phyloP scores from a whole-genome alignment of 2,329 filamentous ascomycete genomes.

The Hymenoscyphus scutula region DNA sequence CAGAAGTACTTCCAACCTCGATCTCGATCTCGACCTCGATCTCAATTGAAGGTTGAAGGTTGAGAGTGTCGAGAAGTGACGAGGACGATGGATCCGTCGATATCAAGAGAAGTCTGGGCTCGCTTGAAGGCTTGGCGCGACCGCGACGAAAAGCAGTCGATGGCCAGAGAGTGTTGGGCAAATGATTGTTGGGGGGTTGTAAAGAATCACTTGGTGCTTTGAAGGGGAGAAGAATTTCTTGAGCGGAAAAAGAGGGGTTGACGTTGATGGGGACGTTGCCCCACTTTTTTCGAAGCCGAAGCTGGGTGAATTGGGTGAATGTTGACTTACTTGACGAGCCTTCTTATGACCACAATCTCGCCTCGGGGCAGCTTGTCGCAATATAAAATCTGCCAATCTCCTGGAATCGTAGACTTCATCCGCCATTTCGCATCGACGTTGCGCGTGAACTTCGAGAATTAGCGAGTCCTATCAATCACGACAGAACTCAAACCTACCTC shows the following conservation, averaged over 20 bases:
- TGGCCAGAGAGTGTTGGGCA: not conserved
- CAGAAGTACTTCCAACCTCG: not conserved
- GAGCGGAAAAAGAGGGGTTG: not conserved
- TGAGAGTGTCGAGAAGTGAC: not conserved
- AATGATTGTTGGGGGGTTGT: not conserved
- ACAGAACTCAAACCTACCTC: not conserved
- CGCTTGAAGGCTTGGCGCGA: not conserved
- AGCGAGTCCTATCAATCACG: not conserved
- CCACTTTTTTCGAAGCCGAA: not conserved
- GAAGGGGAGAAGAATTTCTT: not conserved
- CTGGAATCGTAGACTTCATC: not conserved
- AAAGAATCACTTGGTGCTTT: not conserved
- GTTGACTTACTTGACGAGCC: not conserved
- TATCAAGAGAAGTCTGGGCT: not conserved
- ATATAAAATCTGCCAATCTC: not conserved
- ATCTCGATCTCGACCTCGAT: not conserved
- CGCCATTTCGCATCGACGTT: not conserved
- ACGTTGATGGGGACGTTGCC: not conserved
- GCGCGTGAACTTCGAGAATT: not conserved
- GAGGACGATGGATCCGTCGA: not conserved
- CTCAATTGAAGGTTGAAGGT: not conserved
- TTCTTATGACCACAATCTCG: not conserved
- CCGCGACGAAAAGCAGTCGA: not conserved
- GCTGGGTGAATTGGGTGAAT: slow-evolving; percentile 1
- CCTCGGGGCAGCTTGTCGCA: not conserved